These are phyloP conservation scores for Leishmania arabica DNA, from an alignment of 208 protist species.

Conservation along the genomic window DNA sequence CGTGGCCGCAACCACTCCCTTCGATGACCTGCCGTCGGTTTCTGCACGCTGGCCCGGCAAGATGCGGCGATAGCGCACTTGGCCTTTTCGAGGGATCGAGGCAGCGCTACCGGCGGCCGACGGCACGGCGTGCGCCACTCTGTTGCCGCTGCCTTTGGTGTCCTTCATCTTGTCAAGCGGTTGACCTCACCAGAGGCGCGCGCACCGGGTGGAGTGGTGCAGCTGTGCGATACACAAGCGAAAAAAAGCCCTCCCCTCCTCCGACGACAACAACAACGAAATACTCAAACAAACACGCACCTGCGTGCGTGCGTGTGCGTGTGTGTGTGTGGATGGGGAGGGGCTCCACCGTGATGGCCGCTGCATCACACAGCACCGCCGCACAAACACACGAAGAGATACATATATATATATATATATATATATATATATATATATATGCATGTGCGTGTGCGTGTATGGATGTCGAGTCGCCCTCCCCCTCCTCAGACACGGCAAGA, in stretches of 20 bases:
- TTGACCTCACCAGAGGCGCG: background rate
- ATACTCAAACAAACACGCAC: background rate
- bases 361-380: background rate
- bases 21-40: conserved; percentile 11
- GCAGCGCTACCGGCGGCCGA: background rate
- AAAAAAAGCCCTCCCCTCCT: background rate
- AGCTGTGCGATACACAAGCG: background rate
- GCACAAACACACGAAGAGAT: too few species aligned
- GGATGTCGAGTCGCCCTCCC: too few species aligned
- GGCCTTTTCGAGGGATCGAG: conserved; percentile 1
- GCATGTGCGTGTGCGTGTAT: background rate
- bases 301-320: background rate
- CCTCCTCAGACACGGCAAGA: too few species aligned
- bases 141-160: background rate
- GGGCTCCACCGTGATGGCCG: background rate
- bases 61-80: conserved; percentile 2
- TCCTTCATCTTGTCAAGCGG: background rate
- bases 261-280: background rate
- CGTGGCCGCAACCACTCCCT: conserved; percentile 2
- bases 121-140: background rate
- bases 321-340: background rate
- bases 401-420: background rate
- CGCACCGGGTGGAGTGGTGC: background rate
- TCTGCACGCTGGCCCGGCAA: conserved; percentile 10
- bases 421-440: too few species aligned